Evolutionary conservation across 1,139 yeast species (phyloP).

Genomic region (Saccharomyces hybrid): DNA sequence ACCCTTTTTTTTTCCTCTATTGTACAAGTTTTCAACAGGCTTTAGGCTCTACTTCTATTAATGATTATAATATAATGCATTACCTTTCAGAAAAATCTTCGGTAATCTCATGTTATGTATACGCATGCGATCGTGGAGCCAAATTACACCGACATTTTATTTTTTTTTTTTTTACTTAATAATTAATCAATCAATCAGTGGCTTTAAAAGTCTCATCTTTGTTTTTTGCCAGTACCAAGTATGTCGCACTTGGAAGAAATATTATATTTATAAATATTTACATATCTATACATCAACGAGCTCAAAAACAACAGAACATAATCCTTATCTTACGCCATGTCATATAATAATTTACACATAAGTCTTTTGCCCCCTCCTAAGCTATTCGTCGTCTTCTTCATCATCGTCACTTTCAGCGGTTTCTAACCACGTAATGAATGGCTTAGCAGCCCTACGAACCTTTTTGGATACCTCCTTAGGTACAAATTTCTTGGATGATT

Average conservation of each 20-base stretch:
- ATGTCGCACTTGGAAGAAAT: not conserved
- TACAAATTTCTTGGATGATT: slow-evolving; percentile 87
- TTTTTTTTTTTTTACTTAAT: not conserved
- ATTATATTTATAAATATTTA: not conserved
- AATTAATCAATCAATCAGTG: not conserved
- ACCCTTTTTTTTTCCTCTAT: not conserved
- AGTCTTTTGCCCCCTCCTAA: slow-evolving; percentile 6
- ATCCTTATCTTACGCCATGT: slow-evolving; percentile 1
- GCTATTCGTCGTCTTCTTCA: not conserved
- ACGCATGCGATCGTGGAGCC: not conserved
- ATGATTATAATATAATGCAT: not conserved
- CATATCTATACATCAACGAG: not conserved
- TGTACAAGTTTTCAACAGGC: not conserved
- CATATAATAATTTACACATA: slow-evolving; percentile 4
- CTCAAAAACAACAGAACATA: not conserved
- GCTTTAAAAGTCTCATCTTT: not conserved
- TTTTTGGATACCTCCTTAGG: slow-evolving; percentile 87
- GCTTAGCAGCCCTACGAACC: slow-evolving; percentile 94
- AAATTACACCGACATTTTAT: not conserved
- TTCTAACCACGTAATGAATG: slow-evolving; percentile 88
- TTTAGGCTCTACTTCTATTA: not conserved
- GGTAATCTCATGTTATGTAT: not conserved
- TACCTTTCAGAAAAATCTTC: not conserved
- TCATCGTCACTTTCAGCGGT: slow-evolving; percentile 74
- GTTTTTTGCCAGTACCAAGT: not conserved